phyloP scores from a whole-genome alignment of 2,329 filamentous ascomycete genomes.

The Ceratocystis cubensis region DNA sequence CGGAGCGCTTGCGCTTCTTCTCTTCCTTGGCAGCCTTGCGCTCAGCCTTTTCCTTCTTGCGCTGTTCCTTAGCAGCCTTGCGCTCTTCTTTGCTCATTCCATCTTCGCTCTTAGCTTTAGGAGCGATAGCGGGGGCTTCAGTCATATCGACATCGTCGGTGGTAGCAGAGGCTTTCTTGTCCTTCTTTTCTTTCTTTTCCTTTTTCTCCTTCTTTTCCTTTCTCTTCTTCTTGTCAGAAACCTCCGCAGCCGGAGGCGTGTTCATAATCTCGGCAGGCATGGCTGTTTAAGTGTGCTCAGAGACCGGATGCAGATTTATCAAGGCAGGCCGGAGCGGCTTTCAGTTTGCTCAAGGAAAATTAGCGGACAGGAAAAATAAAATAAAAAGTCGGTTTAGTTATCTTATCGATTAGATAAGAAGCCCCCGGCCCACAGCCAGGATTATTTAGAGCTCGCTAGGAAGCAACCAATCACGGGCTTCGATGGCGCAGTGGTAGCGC shows the following conservation, averaged over 20 bases:
- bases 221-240: conserved; percentile 26
- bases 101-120: conserved; percentile 20
- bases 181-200: conserved; percentile 29
- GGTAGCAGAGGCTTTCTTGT: conserved; percentile 27
- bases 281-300: not conserved
- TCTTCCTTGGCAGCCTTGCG: conserved; percentile 26
- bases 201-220: conserved; percentile 25
- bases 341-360: not conserved
- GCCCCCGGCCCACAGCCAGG: not conserved
- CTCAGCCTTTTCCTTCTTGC: conserved; percentile 30
- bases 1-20: conserved; percentile 25
- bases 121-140: conserved; percentile 22
- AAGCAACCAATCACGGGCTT: conserved; percentile 11
- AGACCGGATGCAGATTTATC: not conserved
- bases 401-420: not conserved
- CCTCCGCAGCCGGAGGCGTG: conserved; percentile 22
- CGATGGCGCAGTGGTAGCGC: conserved; percentile 21
- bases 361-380: not conserved
- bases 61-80: conserved; percentile 24
- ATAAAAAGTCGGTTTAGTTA: not conserved
- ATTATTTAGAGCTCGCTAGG: not conserved
- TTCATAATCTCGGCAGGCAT: conserved; percentile 19
- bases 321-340: not conserved
- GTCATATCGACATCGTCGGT: conserved; percentile 27
- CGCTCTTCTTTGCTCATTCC: conserved; percentile 24